Evolutionary conservation across 306 rosid species (phyloP).

Genomic region (Cucurbita pepo): DNA sequence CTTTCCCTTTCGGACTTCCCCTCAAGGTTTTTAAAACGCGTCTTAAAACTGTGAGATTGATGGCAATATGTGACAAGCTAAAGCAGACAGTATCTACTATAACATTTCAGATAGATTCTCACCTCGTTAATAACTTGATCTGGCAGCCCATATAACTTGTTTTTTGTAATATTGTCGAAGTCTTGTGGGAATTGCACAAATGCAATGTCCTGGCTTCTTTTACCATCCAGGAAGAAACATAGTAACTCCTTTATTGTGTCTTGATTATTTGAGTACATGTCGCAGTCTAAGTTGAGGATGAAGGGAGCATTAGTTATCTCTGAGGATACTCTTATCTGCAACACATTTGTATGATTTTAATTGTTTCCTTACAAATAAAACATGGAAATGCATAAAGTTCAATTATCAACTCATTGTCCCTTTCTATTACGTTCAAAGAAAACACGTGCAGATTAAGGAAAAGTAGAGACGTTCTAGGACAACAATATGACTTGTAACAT

Average conservation of each 20-base stretch:
- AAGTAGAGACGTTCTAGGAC: neutral
- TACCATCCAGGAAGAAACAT: constrained; percentile 53
- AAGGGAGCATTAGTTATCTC: constrained; percentile 51
- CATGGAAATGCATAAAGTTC: neutral
- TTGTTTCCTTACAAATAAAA: neutral
- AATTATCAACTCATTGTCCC: neutral
- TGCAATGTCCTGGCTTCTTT: constrained; percentile 33
- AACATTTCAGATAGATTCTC: neutral
- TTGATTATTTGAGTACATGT: constrained; percentile 44
- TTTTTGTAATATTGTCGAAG: constrained; percentile 25
- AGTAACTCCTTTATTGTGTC: constrained; percentile 26
- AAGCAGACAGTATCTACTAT: too few species aligned
- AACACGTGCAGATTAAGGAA: neutral
- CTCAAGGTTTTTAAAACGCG: too few species aligned
- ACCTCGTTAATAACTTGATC: constrained; percentile 2
- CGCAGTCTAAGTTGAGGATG: constrained; percentile 60
- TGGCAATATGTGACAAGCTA: too few species aligned
- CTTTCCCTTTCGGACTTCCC: too few species aligned
- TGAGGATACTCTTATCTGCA: constrained; percentile 56
- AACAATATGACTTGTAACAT: too few species aligned
- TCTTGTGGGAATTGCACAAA: constrained; percentile 45
- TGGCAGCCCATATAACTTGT: constrained; percentile 26
- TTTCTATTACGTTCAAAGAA: neutral
- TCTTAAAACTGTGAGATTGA: too few species aligned
- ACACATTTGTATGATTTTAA: neutral